Evolutionary conservation across 2,329 filamentous ascomycete species (phyloP), one percentile per base, ranked within the genome.

Genomic region (Diaporthe sp.): DNA sequence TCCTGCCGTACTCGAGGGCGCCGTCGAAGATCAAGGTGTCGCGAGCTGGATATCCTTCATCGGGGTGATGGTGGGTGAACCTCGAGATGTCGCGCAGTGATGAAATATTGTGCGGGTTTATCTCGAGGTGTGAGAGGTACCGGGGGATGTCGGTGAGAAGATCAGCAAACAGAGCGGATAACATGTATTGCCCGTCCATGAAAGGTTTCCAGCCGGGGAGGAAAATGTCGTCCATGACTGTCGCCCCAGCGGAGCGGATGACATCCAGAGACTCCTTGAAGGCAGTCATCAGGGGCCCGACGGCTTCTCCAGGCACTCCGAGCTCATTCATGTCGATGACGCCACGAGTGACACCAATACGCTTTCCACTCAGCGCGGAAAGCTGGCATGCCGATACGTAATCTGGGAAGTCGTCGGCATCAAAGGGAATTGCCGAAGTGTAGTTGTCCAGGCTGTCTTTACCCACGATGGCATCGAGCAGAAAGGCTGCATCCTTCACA

Each of bases 271-370:
- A 88, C 2, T 81, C 78, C 35, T 92, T 82, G 78, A 94, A 94
- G 0, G 88, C 88, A 0, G 84, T 81, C 8, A 90, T 72, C 2
- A 80, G 61, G 7, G 79, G 76, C 22, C 39, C 74, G 10, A 2
- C 25, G 13, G n/a, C 59, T 47, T 35, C 27, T n/a, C 58, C 25
- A 37, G 73, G 44, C 73, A 71, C 32, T 71, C 72, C 9, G 39
- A 59, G 30, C 3, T 25, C 55, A 19, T 70, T 51, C 1, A 70
- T 19, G 44, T 84, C 83, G 44, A 94, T 84, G 2, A 89, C 84
- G 76, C 93, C 92, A 25, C 88, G 85, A 0, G 92, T 90, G 4
- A 94, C 86, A 4, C 92, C 93, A 35, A 94, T 90, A 2, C 92
- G 87, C 70, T 89, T 89, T 10, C 90, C 90, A 15, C 81, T 75